Percentiles rank a stretch among this genome's conserved stretches.
Evolutionary conservation across 257 asterid genomes (phyloP).

Genomic region (Leptodermis oblonga): DNA sequence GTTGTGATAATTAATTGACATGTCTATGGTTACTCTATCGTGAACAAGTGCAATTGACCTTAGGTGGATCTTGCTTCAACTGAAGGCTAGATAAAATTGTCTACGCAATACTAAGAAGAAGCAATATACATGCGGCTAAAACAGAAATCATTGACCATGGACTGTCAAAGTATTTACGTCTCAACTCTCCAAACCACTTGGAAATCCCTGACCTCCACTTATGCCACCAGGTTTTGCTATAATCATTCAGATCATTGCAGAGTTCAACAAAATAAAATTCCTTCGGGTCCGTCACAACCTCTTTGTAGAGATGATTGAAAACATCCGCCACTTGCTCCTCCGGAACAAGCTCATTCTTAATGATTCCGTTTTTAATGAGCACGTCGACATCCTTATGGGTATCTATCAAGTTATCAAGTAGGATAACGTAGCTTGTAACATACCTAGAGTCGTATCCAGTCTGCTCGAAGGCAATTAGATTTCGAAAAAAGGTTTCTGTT

Average conservation of each 20-base stretch:
- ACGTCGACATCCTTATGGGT: constrained; percentile 24
- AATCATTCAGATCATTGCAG: neutral
- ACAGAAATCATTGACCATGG: constrained; percentile 19
- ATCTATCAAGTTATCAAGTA: constrained; percentile 33
- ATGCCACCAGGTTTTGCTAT: constrained; percentile 5
- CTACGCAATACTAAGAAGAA: neutral
- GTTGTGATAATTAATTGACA: too few species aligned
- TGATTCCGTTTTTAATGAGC: constrained; percentile 13
- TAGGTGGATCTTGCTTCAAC: too few species aligned
- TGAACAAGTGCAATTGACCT: too few species aligned
- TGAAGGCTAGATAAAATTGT: neutral
- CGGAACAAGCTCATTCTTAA: constrained; percentile 16
- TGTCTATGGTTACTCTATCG: too few species aligned
- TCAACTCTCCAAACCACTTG: neutral
- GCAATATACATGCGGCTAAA: constrained; percentile 4
- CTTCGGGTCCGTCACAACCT: constrained; percentile 10
- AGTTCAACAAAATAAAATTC: constrained; percentile 22
- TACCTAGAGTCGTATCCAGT: constrained; percentile 16
- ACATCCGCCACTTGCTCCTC: constrained; percentile 21
- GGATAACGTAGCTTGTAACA: constrained; percentile 28
- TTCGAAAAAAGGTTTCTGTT: constrained; percentile 25
- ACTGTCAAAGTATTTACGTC: constrained; percentile 4
- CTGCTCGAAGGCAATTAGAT: constrained; percentile 31
- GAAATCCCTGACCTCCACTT: neutral
- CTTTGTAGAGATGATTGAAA: constrained; percentile 31